A percentile compares a stretch with the other conserved stretches of the same genome.
These are phyloP conservation scores for Ascosphaera aggregata DNA, from an alignment of 2,329 filamentous ascomycete species.

Conservation along the genomic window DNA sequence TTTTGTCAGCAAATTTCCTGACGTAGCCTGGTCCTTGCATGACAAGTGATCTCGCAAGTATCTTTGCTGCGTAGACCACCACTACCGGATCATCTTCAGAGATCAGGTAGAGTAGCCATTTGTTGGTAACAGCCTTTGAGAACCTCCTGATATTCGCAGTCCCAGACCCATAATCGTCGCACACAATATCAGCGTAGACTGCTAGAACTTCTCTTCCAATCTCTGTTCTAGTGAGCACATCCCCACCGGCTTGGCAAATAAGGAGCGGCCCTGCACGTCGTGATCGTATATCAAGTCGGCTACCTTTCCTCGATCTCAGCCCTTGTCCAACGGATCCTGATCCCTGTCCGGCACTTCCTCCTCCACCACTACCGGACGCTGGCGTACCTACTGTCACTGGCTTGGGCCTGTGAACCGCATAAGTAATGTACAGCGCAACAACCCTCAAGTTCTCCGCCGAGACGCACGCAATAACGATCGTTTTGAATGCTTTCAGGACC, in stretches of 20 bases:
- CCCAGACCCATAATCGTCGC: no score
- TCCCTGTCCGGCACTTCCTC: no score
- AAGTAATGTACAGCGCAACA: slow-evolving; percentile 79
- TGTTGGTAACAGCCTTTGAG: slow-evolving; percentile 83
- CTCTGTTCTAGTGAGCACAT: slow-evolving; percentile 34
- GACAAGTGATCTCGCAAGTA: slow-evolving; percentile 64
- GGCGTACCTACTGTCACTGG: slow-evolving; percentile 10
- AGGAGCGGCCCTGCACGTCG: slow-evolving; percentile 12
- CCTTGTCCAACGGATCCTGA: no score
- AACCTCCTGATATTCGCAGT: slow-evolving; percentile 57
- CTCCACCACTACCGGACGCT: no score
- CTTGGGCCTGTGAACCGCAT: slow-evolving; percentile 50
- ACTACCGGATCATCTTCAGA: slow-evolving; percentile 69
- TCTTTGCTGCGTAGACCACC: slow-evolving; percentile 56
- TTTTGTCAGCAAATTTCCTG: slow-evolving; percentile 65
- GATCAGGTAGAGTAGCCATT: slow-evolving; percentile 85
- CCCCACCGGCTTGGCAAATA: slow-evolving; percentile 17
- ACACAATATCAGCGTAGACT: slow-evolving; percentile 58
- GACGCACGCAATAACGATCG: slow-evolving; percentile 56
- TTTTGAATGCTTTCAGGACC: slow-evolving; percentile 58
- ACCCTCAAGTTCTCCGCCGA: slow-evolving; percentile 70
- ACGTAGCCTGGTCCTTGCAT: slow-evolving; percentile 61
- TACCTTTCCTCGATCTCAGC: slow-evolving; percentile 24
- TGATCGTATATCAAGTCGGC: slow-evolving; percentile 13
- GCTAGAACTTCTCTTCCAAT: slow-evolving; percentile 52